These are phyloP conservation scores for Gleditsia sinensis DNA, from an alignment of 306 rosid species.

Conservation along the genomic window DNA sequence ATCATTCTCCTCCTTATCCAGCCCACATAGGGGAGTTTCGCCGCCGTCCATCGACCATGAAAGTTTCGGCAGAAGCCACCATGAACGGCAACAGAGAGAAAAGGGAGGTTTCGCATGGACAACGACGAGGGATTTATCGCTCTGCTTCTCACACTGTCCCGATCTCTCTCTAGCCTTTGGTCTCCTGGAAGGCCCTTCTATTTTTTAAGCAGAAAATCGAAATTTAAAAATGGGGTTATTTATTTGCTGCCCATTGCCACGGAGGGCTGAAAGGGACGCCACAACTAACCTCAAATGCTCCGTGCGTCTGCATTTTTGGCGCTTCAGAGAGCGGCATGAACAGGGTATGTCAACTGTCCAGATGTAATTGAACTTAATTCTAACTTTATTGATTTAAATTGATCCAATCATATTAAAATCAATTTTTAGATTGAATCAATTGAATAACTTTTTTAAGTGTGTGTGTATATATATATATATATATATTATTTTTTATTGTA, in stretches of 20 bases:
- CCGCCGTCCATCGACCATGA: slow-evolving; percentile 65
- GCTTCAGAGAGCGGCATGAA: slow-evolving; percentile 48
- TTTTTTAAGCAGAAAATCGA: background rate
- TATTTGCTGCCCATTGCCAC: background rate
- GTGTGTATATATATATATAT: no score
- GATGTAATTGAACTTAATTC: no score
- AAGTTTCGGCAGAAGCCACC: slow-evolving; percentile 44
- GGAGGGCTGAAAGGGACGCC: slow-evolving; percentile 35
- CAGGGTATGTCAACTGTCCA: no score
- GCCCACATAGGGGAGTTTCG: slow-evolving; percentile 32
- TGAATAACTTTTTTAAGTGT: no score
- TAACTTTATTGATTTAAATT: no score
- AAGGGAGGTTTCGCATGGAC: slow-evolving; percentile 37
- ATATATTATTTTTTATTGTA: no score
- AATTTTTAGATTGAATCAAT: no score
- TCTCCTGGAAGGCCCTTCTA: background rate
- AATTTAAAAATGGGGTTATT: background rate
- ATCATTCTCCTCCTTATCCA: slow-evolving; percentile 28
- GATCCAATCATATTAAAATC: no score
- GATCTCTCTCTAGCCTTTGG: background rate
- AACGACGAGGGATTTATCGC: slow-evolving; percentile 39
- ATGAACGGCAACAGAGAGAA: slow-evolving; percentile 50
- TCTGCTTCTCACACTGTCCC: background rate
- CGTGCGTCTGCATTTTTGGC: slow-evolving; percentile 33
- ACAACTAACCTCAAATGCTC: slow-evolving; percentile 30